Conservation (phyloP, 2,329 filamentous ascomycete genomes). For the Trichophyton verrucosum region DNA sequence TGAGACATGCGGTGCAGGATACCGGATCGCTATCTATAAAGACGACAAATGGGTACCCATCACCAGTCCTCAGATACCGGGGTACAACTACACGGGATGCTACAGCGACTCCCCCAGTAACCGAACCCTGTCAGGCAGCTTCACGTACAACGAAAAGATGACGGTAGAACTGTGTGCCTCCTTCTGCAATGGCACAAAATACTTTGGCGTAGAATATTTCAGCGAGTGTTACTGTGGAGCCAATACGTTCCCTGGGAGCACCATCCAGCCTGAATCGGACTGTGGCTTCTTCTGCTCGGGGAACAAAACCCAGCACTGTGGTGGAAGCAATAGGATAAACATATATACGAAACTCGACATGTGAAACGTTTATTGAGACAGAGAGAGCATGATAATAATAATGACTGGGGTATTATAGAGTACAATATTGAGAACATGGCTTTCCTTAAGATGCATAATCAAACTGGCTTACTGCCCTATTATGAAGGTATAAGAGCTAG, state of each 20-base stretch:
- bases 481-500: neutral
- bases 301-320: constrained; percentile 10
- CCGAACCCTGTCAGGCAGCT: constrained; percentile 7
- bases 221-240: constrained; percentile 12
- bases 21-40: constrained; percentile 10
- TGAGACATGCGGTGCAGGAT: constrained; percentile 6
- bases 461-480: neutral
- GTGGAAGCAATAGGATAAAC: constrained; percentile 10
- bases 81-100: constrained; percentile 10
- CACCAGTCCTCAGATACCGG: constrained; percentile 7
- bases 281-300: constrained; percentile 11
- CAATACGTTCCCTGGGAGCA: constrained; percentile 5
- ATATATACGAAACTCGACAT: constrained; percentile 2
- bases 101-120: constrained; percentile 8
- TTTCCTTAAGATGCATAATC: too few relatives aligned
- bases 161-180: constrained; percentile 9
- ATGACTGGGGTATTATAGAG: too few relatives aligned
- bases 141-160: constrained; percentile 7
- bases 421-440: neutral
- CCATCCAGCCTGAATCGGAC: constrained; percentile 7
- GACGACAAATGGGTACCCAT: constrained; percentile 9
- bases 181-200: constrained; percentile 8
- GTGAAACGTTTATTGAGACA: too few relatives aligned
- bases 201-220: constrained; percentile 11
- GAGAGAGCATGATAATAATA: too few relatives aligned